Evolutionary conservation across 345 rosid genomes (phyloP).

Genomic region (Arabidopsis arenosa): DNA sequence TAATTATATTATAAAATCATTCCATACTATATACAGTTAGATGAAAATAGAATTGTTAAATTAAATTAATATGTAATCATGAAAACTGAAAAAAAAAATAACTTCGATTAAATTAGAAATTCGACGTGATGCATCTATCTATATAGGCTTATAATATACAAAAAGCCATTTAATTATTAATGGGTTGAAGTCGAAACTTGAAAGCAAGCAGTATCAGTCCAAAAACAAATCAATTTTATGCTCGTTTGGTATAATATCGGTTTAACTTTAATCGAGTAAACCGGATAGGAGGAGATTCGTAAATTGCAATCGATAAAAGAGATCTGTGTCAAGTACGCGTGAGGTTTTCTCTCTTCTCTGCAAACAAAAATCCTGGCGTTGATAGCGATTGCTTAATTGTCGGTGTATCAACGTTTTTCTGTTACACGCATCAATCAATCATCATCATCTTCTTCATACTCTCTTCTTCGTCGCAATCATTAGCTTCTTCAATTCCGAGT

Average conservation of each 20-base stretch:
- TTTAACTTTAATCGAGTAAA: not conserved
- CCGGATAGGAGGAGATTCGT: slow-evolving; percentile 26
- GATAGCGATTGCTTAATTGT: slow-evolving; percentile 41
- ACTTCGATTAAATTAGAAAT: not conserved
- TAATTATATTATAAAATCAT: no score
- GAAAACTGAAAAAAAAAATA: no score
- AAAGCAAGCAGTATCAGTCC: not conserved
- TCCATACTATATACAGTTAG: no score
- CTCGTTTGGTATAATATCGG: slow-evolving; percentile 14
- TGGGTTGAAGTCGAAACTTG: not conserved
- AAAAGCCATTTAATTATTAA: not conserved
- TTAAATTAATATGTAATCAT: no score
- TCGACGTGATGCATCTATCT: not conserved
- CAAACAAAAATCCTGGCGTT: slow-evolving; percentile 32
- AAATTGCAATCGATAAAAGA: slow-evolving; percentile 20
- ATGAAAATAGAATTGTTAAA: no score
- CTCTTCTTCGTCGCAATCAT: slow-evolving; percentile 13
- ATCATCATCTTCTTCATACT: slow-evolving; percentile 19
- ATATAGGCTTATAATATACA: not conserved
- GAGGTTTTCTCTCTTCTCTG: slow-evolving; percentile 23
- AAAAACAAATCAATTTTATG: not conserved
- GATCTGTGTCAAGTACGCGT: slow-evolving; percentile 19
- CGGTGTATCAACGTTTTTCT: slow-evolving; percentile 32
- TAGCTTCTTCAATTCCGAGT: slow-evolving; percentile 11
- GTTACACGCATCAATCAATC: slow-evolving; percentile 1